Percentiles rank a stretch among this genome's conserved stretches.
phyloP scores from a whole-genome alignment of 108 stramenopile species.

The Bacterosira constricta region DNA sequence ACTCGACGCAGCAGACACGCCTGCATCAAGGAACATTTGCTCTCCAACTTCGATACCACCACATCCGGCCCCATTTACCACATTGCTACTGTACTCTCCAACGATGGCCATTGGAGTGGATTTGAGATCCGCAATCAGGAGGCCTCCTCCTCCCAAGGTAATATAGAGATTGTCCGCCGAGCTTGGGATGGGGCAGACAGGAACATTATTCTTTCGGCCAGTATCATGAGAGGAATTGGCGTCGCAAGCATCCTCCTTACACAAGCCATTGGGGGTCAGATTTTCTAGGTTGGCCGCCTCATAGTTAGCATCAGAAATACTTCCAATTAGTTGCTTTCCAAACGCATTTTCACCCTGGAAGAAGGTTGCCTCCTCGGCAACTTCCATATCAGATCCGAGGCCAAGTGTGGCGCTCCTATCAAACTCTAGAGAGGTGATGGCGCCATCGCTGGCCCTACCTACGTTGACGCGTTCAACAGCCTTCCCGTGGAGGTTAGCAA shows the following conservation, averaged over 20 bases:
- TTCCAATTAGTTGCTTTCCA: slow-evolving; percentile 24
- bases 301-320: slow-evolving; percentile 24
- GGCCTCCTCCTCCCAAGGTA: slow-evolving; percentile 39
- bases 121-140: slow-evolving; percentile 18
- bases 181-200: slow-evolving; percentile 39
- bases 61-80: slow-evolving; percentile 38
- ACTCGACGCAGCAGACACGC: slow-evolving; percentile 8
- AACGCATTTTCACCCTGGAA: slow-evolving; percentile 33
- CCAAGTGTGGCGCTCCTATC: slow-evolving; percentile 29
- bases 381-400: slow-evolving; percentile 16
- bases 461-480: slow-evolving; percentile 43
- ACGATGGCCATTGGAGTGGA: slow-evolving; percentile 45
- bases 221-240: not conserved
- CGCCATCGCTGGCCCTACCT: slow-evolving; percentile 5
- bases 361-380: slow-evolving; percentile 17
- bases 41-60: slow-evolving; percentile 16
- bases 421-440: slow-evolving; percentile 21
- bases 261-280: slow-evolving; percentile 26
- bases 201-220: slow-evolving; percentile 37
- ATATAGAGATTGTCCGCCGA: slow-evolving; percentile 1
- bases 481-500: slow-evolving; percentile 40
- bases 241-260: slow-evolving; percentile 36
- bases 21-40: slow-evolving; percentile 23
- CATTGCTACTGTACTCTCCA: slow-evolving; percentile 27
- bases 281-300: slow-evolving; percentile 10